Evolutionary conservation across 2,329 filamentous ascomycete species (phyloP), one percentile per base, ranked within the genome.

Genomic region (Scedosporium apiospermum): DNA sequence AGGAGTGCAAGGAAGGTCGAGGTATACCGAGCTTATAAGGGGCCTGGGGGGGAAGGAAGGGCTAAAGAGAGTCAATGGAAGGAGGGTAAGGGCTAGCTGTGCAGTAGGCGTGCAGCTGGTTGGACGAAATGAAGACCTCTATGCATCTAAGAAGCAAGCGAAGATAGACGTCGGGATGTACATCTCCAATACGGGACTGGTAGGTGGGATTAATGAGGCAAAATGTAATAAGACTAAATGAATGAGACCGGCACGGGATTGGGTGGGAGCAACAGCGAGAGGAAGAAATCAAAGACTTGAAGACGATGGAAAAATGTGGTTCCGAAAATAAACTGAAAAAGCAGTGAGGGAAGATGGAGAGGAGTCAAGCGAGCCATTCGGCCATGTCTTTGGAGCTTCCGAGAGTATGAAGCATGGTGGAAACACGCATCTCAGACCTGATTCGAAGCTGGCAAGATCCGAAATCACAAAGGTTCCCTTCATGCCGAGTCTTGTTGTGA

Each of bases 161-260:
- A 46, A 46, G 18, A 60, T 44, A 12, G 23, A 44, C 30, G 58
- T 44, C 21, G 58, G 34, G 21, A 60, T 26, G 18, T 26, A 60
- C 21, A 27, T 23, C 27, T 49, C 38, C 41, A 27, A 60, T 60
- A 44, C 42, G 58, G 58, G 41, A 60, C 57, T 58, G 27, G 34
- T 23, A 58, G 4, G 57, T 58, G 9, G 38, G 34, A 27, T 18
- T 60, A 46, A 46, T 60, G 38, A 60, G 41, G 58, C 58, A 44
- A 60, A 53, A 49, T 60, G 16, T 26, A 60, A n/a, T 26, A 44
- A 60, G 38, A n/a, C 30, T 34, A 58, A 34, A 58, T 58, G 27
- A 41, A 58, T 12, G n/a, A 38, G 57, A 18, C 16, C 30, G 21
- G 57, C 27, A 58, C 26, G 57, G 57, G 51, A 55, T 55, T 55